Evolutionary conservation across 2,329 filamentous ascomycete species (phyloP).

Genomic region (Aspergillus nomiae): DNA sequence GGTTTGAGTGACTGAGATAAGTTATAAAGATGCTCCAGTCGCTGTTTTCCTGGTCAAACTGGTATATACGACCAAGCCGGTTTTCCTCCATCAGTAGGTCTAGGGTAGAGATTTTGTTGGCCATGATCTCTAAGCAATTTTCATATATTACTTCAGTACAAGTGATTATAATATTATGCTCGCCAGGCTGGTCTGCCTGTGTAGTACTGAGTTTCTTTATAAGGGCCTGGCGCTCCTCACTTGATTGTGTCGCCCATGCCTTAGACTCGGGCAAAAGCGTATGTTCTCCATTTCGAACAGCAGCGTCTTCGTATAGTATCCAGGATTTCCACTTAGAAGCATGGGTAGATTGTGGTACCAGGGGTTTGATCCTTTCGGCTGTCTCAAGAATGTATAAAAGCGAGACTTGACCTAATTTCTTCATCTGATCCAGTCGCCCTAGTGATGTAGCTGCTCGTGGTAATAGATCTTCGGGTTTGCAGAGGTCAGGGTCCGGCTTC

Average conservation of each 20-base stretch:
- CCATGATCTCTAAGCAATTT: background rate
- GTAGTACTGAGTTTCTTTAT: background rate
- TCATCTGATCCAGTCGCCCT: background rate
- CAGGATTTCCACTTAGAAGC: background rate
- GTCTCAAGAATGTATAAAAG: background rate
- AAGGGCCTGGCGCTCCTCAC: background rate
- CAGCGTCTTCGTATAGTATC: background rate
- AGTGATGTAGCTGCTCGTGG: background rate
- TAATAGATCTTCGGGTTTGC: background rate
- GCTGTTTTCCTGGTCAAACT: background rate
- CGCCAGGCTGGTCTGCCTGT: background rate
- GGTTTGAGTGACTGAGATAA: background rate
- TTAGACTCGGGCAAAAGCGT: background rate
- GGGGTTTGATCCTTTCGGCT: background rate
- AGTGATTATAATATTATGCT: background rate
- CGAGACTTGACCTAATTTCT: background rate
- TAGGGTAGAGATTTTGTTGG: background rate
- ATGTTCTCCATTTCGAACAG: background rate
- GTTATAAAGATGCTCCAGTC: background rate
- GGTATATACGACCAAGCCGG: background rate
- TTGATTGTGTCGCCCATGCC: background rate
- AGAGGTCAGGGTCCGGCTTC: background rate
- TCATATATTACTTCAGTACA: background rate
- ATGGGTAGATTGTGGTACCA: background rate
- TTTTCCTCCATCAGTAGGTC: background rate